Percentiles rank a stretch among this genome's conserved stretches.
These are phyloP conservation scores for Sclerotinia borealis DNA, from an alignment of 2,329 filamentous ascomycete species.

Conservation along the genomic window DNA sequence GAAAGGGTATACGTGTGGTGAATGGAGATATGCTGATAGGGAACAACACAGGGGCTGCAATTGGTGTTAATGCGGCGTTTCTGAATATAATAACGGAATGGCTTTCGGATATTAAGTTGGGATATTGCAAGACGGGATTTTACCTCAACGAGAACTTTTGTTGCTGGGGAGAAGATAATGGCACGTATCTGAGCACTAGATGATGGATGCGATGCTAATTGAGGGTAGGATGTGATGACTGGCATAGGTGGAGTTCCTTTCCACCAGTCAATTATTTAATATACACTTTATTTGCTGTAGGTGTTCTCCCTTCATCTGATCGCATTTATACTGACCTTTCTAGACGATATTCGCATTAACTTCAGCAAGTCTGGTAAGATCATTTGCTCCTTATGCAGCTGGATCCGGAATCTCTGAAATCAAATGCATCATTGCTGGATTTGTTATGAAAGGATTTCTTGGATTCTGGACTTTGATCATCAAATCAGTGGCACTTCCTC, in stretches of 20 bases:
- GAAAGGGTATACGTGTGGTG: conserved; percentile 10
- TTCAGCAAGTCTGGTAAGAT: conserved; percentile 78
- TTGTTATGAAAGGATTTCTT: conserved; percentile 98
- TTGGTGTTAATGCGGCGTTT: conserved; percentile 87
- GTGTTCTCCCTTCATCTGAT: conserved; percentile 22
- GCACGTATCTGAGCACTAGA: conserved; percentile 36
- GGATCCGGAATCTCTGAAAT: conserved; percentile 98
- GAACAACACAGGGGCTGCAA: conserved; percentile 56
- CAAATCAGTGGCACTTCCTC: conserved; percentile 83
- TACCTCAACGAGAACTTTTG: conserved; percentile 98
- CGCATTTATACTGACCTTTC: conserved; percentile 16
- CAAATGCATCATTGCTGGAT: conserved; percentile 97
- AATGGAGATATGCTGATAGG: conserved; percentile 14
- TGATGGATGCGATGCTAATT: conserved; percentile 18
- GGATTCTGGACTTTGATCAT: conserved; percentile 88
- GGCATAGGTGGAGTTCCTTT: conserved; percentile 82
- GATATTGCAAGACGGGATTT: conserved; percentile 92
- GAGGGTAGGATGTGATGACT: conserved; percentile 69
- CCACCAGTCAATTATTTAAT: conserved; percentile 75
- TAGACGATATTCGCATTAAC: conserved; percentile 74
- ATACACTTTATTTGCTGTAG: conserved; percentile 79
- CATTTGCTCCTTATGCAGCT: conserved; percentile 90
- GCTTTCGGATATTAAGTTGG: conserved; percentile 91
- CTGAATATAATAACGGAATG: conserved; percentile 96
- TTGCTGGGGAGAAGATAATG: conserved; percentile 91